Evolutionary conservation across 768 basidiomycete species (phyloP).

Genomic region (Agrocybe pediades): DNA sequence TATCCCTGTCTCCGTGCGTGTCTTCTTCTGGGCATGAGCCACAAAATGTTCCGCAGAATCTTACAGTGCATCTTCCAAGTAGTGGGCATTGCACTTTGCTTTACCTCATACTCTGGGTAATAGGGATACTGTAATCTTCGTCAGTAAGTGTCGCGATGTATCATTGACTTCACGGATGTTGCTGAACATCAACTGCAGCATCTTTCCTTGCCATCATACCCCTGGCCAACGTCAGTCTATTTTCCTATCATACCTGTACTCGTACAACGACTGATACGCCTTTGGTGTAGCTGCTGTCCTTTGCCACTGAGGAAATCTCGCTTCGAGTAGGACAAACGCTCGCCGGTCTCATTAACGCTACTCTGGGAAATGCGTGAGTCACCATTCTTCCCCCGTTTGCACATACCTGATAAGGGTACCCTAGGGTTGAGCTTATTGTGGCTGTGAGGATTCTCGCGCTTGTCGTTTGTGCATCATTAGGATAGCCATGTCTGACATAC

Average conservation of each 20-base stretch:
- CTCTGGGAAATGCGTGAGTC: slow-evolving; percentile 59
- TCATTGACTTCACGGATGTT: background rate
- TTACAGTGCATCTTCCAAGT: background rate
- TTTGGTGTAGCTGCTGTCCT: slow-evolving; percentile 61
- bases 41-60: no score
- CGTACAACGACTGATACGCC: background rate
- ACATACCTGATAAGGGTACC: slow-evolving; percentile 15
- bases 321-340: slow-evolving; percentile 81
- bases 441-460: slow-evolving; percentile 50
- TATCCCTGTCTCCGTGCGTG: slow-evolving; percentile 72
- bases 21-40: no score
- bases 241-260: background rate
- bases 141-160: slow-evolving; percentile 49
- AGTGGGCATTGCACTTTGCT: slow-evolving; percentile 78
- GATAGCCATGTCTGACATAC: no score
- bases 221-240: slow-evolving; percentile 69
- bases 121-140: slow-evolving; percentile 65
- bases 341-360: slow-evolving; percentile 85
- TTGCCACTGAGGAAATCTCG: slow-evolving; percentile 86
- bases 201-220: slow-evolving; percentile 85
- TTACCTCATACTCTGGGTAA: slow-evolving; percentile 34
- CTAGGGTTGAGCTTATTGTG: slow-evolving; percentile 72
- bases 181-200: slow-evolving; percentile 38
- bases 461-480: background rate
- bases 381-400: no score